Percentiles rank a stretch among this genome's conserved stretches.
Conservation (phyloP, 345 rosid genomes). For the Euphorbia peplus region DNA sequence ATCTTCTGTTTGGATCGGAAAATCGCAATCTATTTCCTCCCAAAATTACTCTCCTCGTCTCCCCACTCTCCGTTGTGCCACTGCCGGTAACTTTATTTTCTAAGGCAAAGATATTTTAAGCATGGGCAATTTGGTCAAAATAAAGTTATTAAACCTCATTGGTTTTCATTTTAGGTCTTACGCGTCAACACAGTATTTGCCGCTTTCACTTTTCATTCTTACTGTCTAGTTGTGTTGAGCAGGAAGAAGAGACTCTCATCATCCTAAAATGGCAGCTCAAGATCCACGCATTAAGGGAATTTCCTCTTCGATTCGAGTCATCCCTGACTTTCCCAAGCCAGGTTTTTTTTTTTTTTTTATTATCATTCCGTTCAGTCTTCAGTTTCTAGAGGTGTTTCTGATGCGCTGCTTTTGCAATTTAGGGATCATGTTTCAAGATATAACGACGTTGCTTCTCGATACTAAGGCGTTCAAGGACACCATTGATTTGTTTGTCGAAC, state of each 20-base stretch:
- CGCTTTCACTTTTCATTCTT: neutral
- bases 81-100: neutral
- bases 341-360: constrained; percentile 34
- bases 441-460: constrained; percentile 78
- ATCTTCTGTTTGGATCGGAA: constrained; percentile 9
- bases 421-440: constrained; percentile 93
- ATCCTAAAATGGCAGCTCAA: constrained; percentile 30
- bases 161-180: constrained; percentile 10
- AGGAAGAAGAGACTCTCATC: constrained; percentile 8
- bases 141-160: constrained; percentile 11
- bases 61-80: constrained; percentile 9
- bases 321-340: constrained; percentile 90
- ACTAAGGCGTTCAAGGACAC: constrained; percentile 67
- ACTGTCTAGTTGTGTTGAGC: constrained; percentile 14
- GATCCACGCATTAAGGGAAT: constrained; percentile 64
- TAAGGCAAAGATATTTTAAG: neutral
- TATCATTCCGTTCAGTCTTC: neutral
- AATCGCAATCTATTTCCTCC: neutral
- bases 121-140: constrained; percentile 31
- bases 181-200: constrained; percentile 1
- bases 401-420: constrained; percentile 2
- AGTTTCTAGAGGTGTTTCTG: neutral
- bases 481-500: constrained; percentile 79
- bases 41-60: constrained; percentile 15
- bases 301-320: constrained; percentile 69